Evolutionary conservation across 768 basidiomycete genomes (phyloP).

Genomic region (Hypsizygus marmoreus): DNA sequence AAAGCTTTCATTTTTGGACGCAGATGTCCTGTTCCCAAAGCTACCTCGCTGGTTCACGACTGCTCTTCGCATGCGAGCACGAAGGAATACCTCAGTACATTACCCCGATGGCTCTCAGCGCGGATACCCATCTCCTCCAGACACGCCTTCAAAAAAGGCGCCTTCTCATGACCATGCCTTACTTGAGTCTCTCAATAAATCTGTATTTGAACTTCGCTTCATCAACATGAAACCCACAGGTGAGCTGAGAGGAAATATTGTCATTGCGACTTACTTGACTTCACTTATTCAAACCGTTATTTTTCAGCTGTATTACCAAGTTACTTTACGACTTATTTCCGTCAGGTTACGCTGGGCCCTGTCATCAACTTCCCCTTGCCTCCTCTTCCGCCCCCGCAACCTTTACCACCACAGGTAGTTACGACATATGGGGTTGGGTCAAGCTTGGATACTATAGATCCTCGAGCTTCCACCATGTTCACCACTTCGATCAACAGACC

Average conservation of each 20-base stretch:
- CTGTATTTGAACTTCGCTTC: slow-evolving; percentile 71
- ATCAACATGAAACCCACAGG: slow-evolving; percentile 73
- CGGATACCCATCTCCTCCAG: slow-evolving; percentile 34
- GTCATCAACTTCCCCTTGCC: slow-evolving; percentile 70
- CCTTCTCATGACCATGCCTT: slow-evolving; percentile 68
- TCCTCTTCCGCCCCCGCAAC: slow-evolving; percentile 62
- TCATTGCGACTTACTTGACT: too few relatives aligned
- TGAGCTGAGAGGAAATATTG: slow-evolving; percentile 29
- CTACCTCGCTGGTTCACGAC: slow-evolving; percentile 79
- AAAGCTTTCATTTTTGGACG: not conserved
- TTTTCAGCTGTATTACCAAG: slow-evolving; percentile 62
- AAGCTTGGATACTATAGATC: slow-evolving; percentile 33
- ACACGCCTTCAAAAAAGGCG: slow-evolving; percentile 29
- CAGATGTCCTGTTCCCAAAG: slow-evolving; percentile 76
- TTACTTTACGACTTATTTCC: slow-evolving; percentile 72
- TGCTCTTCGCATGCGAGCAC: slow-evolving; percentile 57
- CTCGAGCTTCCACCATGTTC: slow-evolving; percentile 38
- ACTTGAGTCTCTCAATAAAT: slow-evolving; percentile 64
- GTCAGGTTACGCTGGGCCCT: slow-evolving; percentile 63
- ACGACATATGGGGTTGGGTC: slow-evolving; percentile 41
- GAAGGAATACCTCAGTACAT: slow-evolving; percentile 50
- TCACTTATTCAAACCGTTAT: slow-evolving; percentile 2
- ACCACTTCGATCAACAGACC: slow-evolving; percentile 38
- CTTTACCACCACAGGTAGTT: slow-evolving; percentile 48
- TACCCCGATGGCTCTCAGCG: slow-evolving; percentile 49